A percentile compares a stretch with the other conserved stretches of the same genome.
Conservation (phyloP, 1,284 basidiomycete species). For the Anthracocystis panici-leucophaei region DNA sequence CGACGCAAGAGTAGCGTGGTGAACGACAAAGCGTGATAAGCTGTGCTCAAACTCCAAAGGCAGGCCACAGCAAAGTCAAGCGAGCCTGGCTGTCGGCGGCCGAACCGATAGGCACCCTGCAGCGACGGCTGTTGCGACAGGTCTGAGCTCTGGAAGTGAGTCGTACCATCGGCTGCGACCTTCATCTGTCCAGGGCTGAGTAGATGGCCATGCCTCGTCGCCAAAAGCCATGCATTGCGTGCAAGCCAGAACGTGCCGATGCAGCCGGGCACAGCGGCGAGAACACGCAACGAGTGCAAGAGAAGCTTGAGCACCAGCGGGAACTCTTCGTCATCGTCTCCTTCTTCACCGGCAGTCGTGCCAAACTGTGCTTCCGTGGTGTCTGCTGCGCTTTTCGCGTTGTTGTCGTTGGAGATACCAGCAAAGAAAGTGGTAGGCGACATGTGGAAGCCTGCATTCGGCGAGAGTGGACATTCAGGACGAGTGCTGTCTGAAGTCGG, state of each 20-base stretch:
- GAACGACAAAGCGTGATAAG: slow-evolving; percentile 81
- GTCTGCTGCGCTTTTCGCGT: neutral
- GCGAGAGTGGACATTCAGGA: slow-evolving; percentile 16
- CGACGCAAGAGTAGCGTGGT: slow-evolving; percentile 83
- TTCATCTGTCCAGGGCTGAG: slow-evolving; percentile 33
- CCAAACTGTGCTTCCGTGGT: neutral
- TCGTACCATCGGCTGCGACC: slow-evolving; percentile 29
- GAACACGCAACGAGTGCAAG: slow-evolving; percentile 61
- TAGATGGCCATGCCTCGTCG: slow-evolving; percentile 27
- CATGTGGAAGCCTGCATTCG: neutral
- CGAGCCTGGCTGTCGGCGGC: slow-evolving; percentile 44
- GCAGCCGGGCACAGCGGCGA: slow-evolving; percentile 65
- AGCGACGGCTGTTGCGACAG: slow-evolving; percentile 6
- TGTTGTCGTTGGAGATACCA: neutral
- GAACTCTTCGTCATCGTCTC: slow-evolving; percentile 50
- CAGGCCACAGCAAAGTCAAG: slow-evolving; percentile 58
- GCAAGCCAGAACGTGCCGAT: slow-evolving; percentile 65
- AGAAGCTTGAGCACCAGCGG: slow-evolving; percentile 55
- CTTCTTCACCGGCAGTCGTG: neutral
- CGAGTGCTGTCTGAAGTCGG: slow-evolving; percentile 32
- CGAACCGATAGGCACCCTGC: slow-evolving; percentile 11
- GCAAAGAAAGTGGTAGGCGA: neutral
- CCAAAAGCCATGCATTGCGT: slow-evolving; percentile 45
- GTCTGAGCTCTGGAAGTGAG: slow-evolving; percentile 19
- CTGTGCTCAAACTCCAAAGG: slow-evolving; percentile 76